Evolutionary conservation across 768 basidiomycete genomes (phyloP), one percentile per base, ranked within the genome.

Genomic region (Termitomyces bulborhizus): DNA sequence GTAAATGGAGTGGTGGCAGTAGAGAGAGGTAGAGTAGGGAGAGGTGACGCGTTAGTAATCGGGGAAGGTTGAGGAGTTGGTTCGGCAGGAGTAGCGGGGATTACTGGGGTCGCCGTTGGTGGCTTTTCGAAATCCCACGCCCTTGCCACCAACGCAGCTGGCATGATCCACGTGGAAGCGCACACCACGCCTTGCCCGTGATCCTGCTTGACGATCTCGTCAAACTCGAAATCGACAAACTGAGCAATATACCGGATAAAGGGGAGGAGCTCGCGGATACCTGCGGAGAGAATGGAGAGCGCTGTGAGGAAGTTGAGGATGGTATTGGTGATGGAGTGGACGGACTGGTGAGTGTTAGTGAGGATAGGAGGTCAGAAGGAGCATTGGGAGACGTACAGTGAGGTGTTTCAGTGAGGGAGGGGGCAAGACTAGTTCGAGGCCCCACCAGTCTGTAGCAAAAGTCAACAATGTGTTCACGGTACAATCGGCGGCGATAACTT

Each of bases 121-220:
- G 36, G 15, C 36, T 37, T 15, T 6, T 37, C 73, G 53, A 82
- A 92, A 66, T 93, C 90, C 90, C 90, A 93, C 37, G 90, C 73
- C 26, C 85, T 85, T 40, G 90, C 85, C 64, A 79, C 81, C 70
- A 92, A 73, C 3, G 90, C 90, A 49, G 83, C 81, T 21, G 90
- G 90, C 77, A 92, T 81, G 48, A 91, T 78, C 88, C 92, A 94
- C n/a, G 92, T 95, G 6, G 92, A 87, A 47, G 90, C 87, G 64
- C 92, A 91, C 34, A 94, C 84, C 37, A 93, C 93, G 18, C 92
- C 92, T 62, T 81, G 67, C 0, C 92, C 91, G 49, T 72, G 63
- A 61, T 93, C 77, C 61, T 86, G 81, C 21, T 65, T 70, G 63
- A 80, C 76, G 65, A 94, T 88, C 40, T 76, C 54, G 45, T 68